These are phyloP conservation scores for Lentinula aciculospora DNA, from an alignment of 768 basidiomycete species.

Conservation along the genomic window DNA sequence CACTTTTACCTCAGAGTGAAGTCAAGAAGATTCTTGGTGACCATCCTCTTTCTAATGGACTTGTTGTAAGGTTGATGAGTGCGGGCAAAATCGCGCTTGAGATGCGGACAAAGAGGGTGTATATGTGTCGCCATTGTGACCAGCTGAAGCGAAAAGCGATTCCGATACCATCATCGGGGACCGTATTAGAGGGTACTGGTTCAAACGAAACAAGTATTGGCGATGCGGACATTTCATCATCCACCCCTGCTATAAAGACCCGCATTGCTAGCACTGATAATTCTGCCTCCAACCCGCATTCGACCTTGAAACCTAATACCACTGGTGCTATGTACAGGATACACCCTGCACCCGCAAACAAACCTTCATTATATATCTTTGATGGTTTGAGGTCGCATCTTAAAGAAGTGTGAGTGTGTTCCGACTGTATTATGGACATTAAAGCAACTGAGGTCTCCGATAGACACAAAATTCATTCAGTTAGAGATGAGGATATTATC, in stretches of 20 bases:
- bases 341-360: not conserved
- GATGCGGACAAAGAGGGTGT: conserved; percentile 30
- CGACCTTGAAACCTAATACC: too few relatives aligned
- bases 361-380: not conserved
- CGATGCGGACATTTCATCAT: too few relatives aligned
- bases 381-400: conserved; percentile 9
- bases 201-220: too few relatives aligned
- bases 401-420: not conserved
- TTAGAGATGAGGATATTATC: conserved; percentile 10
- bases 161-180: not conserved
- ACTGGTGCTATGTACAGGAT: not conserved
- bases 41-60: conserved; percentile 15
- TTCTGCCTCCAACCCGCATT: not conserved
- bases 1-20: conserved; percentile 19
- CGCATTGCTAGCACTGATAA: not conserved
- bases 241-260: not conserved
- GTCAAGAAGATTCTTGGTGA: conserved; percentile 12
- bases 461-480: not conserved
- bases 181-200: not conserved
- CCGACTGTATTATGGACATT: too few relatives aligned
- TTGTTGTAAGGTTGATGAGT: conserved; percentile 16
- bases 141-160: not conserved
- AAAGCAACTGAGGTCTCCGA: too few relatives aligned
- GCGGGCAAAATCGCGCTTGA: conserved; percentile 15
- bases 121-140: conserved; percentile 51